A percentile compares a stretch with the other conserved stretches of the same genome.
Conservation (phyloP, 306 rosid species). For the Castanea mollissima region DNA sequence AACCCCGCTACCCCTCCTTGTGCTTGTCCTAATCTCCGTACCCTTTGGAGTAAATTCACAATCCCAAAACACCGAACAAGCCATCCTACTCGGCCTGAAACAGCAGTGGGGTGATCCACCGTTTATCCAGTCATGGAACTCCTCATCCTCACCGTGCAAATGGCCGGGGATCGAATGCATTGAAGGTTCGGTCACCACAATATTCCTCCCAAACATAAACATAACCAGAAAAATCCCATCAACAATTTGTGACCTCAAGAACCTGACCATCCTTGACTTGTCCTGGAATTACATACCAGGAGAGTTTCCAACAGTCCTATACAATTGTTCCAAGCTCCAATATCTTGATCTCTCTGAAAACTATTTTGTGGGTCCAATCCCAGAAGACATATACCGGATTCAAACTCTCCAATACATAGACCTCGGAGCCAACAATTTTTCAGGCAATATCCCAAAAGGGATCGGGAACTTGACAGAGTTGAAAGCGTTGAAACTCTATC, state of each 20-base stretch:
- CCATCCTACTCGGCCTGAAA: slow-evolving; percentile 43
- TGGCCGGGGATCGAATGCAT: slow-evolving; percentile 66
- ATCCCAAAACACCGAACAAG: slow-evolving; percentile 29
- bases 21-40: slow-evolving; percentile 25
- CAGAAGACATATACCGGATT: slow-evolving; percentile 49
- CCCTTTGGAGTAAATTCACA: slow-evolving; percentile 52
- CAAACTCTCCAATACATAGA: slow-evolving; percentile 36
- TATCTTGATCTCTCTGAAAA: slow-evolving; percentile 62
- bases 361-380: slow-evolving; percentile 52
- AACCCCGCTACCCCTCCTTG: slow-evolving; percentile 12
- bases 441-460: slow-evolving; percentile 56
- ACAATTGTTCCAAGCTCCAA: slow-evolving; percentile 65
- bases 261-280: slow-evolving; percentile 48
- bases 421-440: slow-evolving; percentile 64
- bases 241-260: slow-evolving; percentile 51
- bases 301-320: slow-evolving; percentile 55
- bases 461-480: slow-evolving; percentile 47
- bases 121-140: slow-evolving; percentile 59
- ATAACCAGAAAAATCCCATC: slow-evolving; percentile 47
- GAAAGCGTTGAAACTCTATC: slow-evolving; percentile 20
- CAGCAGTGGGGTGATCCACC: slow-evolving; percentile 61
- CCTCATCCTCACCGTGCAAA: slow-evolving; percentile 60
- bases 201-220: slow-evolving; percentile 33
- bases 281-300: slow-evolving; percentile 61
- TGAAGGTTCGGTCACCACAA: slow-evolving; percentile 34